Base-by-base conservation (phyloP, 169 alveolate species). In the Plasmodium gonderi region DNA sequence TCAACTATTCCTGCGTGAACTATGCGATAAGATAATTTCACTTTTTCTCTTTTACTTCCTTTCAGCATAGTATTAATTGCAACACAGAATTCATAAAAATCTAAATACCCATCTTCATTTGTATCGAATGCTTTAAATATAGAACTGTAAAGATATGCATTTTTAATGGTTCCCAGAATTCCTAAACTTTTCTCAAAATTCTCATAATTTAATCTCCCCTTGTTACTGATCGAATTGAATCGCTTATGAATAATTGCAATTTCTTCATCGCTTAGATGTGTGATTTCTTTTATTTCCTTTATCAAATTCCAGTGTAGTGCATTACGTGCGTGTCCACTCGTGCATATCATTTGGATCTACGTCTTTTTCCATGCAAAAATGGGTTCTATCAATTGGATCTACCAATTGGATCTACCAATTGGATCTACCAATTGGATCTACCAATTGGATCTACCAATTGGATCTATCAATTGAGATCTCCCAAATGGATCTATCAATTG, bases 71-170 rank as follows among this genome's bases (percentile, higher is more conserved):
- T 95, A 14, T 94, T 95, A n/a, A 96, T 90, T 8, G 97, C 94
- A 29, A 92, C 90, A 54, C 97, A 94, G 78, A 92, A 96, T 54
- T 96, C 98, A 47, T 91, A 92, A 65, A 96, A 95, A 64, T 96
- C 97, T 23, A 96, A 82, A 79, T 80, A 83, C 1, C 92, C 97
- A 83, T 96, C 97, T 14, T 87, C 92, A 80, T 96, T 87, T 36
- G 54, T 29, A 68, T 96, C 98, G 79, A 96, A 96, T 4, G 98
- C 98, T 49, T 82, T 91, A 76, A 96, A 96, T 74, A 96, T 95
- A 8, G 64, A 68, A 44, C 42, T 67, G 26, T 82, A 82, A 14
- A 82, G 31, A 69, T 82, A 81, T 1, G 91, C 96, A 80, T 90
- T 80, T 75, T 93, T 40, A 54, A 93, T 49, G 40, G 96, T 23